These are phyloP conservation scores for Macrolepiota fuliginosa DNA, from an alignment of 768 basidiomycete species.

Conservation along the genomic window DNA sequence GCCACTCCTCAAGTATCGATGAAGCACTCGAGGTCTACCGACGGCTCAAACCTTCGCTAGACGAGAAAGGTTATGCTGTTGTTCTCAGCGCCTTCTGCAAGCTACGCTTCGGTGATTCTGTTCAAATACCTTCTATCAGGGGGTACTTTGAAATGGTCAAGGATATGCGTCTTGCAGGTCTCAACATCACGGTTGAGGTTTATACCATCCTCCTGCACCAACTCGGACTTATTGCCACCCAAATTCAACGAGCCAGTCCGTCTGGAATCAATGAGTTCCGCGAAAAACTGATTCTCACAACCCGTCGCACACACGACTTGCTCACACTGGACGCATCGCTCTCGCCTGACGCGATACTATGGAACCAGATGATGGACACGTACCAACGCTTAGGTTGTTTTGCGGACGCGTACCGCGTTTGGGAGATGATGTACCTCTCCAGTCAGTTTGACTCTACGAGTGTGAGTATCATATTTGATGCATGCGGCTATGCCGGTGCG, in stretches of 20 bases:
- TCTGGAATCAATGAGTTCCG: slow-evolving; percentile 14
- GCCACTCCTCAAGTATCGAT: slow-evolving; percentile 46
- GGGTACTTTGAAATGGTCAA: slow-evolving; percentile 74
- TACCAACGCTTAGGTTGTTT: slow-evolving; percentile 80
- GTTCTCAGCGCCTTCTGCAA: slow-evolving; percentile 65
- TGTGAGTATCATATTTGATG: slow-evolving; percentile 83
- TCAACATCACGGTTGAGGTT: slow-evolving; percentile 52
- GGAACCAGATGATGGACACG: slow-evolving; percentile 88
- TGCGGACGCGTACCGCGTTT: slow-evolving; percentile 70
- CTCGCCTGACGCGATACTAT: slow-evolving; percentile 63
- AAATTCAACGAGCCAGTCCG: slow-evolving; percentile 20
- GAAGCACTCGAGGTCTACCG: slow-evolving; percentile 67
- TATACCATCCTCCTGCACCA: slow-evolving; percentile 68
- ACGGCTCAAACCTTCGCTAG: slow-evolving; percentile 39
- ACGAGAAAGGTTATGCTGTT: slow-evolving; percentile 56
- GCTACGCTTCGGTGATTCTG: slow-evolving; percentile 46
- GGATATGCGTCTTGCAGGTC: slow-evolving; percentile 73
- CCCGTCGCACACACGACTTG: slow-evolving; percentile 68
- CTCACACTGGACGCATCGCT: slow-evolving; percentile 80
- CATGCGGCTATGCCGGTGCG: slow-evolving; percentile 66
- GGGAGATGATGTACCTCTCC: slow-evolving; percentile 70
- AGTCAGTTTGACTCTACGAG: slow-evolving; percentile 57
- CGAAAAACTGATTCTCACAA: slow-evolving; percentile 40
- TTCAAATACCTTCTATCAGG: slow-evolving; percentile 40
- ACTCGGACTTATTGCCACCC: slow-evolving; percentile 44